These are phyloP conservation scores for Talaromyces sp. DNA, from an alignment of 2,329 filamentous ascomycete species.

Conservation along the genomic window DNA sequence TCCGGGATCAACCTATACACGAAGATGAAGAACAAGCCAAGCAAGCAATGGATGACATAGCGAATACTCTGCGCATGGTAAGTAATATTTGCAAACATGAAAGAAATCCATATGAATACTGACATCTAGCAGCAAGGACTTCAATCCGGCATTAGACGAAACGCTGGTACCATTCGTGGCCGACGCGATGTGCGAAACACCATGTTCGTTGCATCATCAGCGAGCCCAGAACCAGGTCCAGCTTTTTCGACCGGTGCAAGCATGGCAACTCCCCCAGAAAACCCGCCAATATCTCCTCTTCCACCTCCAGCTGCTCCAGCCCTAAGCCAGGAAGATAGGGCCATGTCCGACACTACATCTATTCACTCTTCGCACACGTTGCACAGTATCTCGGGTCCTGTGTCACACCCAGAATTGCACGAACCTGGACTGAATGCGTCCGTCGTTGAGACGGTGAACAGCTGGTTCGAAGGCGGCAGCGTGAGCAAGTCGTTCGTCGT, in stretches of 20 bases:
- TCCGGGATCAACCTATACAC: conserved; percentile 44
- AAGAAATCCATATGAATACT: conserved; percentile 9
- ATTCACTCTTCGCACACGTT: conserved; percentile 83
- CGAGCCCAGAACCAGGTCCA: conserved; percentile 15
- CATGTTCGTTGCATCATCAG: conserved; percentile 8
- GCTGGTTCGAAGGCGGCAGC: conserved; percentile 69
- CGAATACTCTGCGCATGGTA: conserved; percentile 43
- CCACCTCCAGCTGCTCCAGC: conserved; percentile 29
- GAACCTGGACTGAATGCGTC: conserved; percentile 79
- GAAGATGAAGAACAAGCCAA: conserved; percentile 47
- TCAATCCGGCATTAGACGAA: conserved; percentile 55
- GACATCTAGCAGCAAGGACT: conserved; percentile 36
- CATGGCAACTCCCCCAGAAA: not conserved
- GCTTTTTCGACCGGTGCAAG: conserved; percentile 1
- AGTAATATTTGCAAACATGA: conserved; percentile 13
- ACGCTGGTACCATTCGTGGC: conserved; percentile 73
- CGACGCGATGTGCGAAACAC: conserved; percentile 90
- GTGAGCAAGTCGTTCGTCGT: conserved; percentile 68
- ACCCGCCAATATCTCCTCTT: conserved; percentile 13
- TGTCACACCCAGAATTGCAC: conserved; percentile 75
- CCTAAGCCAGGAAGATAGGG: conserved; percentile 58
- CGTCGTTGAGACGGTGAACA: conserved; percentile 85
- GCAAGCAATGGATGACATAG: conserved; percentile 43
- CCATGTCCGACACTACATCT: conserved; percentile 79
- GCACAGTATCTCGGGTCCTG: conserved; percentile 60